phyloP scores from a whole-genome alignment of 2,329 filamentous ascomycete genomes.

The Arthrobotrys iridis region DNA sequence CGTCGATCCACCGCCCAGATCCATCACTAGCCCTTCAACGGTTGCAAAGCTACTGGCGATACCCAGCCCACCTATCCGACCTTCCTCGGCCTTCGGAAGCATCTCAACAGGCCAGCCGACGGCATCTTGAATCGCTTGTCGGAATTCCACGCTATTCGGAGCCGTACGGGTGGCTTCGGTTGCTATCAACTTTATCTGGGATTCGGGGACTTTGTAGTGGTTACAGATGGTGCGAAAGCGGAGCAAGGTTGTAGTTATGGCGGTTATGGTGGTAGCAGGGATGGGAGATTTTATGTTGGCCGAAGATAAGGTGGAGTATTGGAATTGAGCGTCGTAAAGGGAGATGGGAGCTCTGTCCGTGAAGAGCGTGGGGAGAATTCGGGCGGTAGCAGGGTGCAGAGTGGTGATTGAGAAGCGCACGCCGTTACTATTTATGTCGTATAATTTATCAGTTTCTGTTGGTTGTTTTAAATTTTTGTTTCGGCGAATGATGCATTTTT shows the following conservation, averaged over 20 bases:
- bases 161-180: conserved; percentile 90
- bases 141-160: conserved; percentile 75
- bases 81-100: conserved; percentile 81
- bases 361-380: conserved; percentile 80
- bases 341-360: conserved; percentile 82
- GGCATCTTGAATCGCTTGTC: conserved; percentile 70
- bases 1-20: conserved; percentile 80
- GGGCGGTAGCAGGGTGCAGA: conserved; percentile 74
- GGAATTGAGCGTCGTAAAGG: conserved; percentile 80
- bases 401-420: conserved; percentile 91
- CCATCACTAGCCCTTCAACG: conserved; percentile 83
- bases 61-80: conserved; percentile 82
- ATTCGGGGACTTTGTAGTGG: conserved; percentile 73
- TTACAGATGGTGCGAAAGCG: conserved; percentile 77
- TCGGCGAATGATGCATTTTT: background rate
- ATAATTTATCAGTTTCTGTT: background rate
- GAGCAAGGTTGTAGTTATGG: conserved; percentile 73
- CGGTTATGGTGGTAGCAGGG: conserved; percentile 69
- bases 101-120: conserved; percentile 77
- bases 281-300: conserved; percentile 62
- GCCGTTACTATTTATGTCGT: conserved; percentile 66
- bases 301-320: conserved; percentile 62
- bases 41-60: conserved; percentile 77
- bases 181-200: conserved; percentile 78
- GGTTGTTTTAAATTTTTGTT: background rate